Evolutionary conservation across 768 basidiomycete genomes (phyloP).

Genomic region (Cystobasidium onofrii): DNA sequence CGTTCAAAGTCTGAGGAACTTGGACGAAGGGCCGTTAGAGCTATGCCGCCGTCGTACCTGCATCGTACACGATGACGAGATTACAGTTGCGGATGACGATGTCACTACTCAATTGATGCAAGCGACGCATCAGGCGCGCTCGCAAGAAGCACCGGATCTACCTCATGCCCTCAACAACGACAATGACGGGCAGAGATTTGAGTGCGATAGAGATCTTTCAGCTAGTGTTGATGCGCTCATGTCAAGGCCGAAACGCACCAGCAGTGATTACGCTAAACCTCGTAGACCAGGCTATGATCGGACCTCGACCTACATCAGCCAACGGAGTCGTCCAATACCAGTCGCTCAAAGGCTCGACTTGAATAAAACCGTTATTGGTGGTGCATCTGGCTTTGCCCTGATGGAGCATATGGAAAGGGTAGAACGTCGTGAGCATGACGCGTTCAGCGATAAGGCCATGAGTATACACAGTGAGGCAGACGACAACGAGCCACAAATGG

Average conservation of each 20-base stretch:
- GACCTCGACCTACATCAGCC: background rate
- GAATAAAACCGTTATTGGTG: conserved; percentile 20
- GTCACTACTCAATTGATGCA: conserved; percentile 56
- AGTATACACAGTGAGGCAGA: background rate
- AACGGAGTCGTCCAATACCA: conserved; percentile 48
- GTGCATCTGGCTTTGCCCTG: conserved; percentile 11
- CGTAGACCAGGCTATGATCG: background rate
- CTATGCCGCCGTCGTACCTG: conserved; percentile 72
- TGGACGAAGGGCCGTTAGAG: conserved; percentile 54
- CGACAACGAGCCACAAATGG: background rate
- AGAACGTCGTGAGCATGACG: conserved; percentile 9
- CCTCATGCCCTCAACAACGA: background rate
- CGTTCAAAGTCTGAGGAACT: conserved; percentile 55
- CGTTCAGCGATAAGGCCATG: background rate
- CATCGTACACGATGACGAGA: conserved; percentile 75
- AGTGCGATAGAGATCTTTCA: background rate
- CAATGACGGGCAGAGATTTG: background rate
- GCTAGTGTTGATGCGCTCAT: background rate
- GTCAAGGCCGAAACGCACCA: background rate
- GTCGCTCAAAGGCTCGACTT: conserved; percentile 52
- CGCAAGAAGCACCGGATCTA: background rate
- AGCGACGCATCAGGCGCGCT: conserved; percentile 46
- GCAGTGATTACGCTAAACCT: background rate
- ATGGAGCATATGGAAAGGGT: conserved; percentile 27
- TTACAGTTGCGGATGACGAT: conserved; percentile 53